phyloP scores from a whole-genome alignment of 495 filamentous ascomycete species.

The Amniculicola lignicola region DNA sequence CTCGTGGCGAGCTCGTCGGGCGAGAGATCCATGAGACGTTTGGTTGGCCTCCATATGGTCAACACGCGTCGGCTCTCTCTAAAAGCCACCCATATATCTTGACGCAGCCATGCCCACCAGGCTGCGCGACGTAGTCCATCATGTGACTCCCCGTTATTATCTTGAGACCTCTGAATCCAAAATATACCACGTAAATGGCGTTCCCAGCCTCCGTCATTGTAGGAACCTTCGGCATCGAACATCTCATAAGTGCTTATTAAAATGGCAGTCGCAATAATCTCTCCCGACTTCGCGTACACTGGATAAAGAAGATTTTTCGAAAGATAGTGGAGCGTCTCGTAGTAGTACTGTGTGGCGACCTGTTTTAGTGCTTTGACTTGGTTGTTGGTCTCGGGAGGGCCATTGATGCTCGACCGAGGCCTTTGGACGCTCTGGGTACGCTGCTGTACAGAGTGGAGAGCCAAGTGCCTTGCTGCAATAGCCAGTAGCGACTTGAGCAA shows the following conservation, averaged over 20 bases:
- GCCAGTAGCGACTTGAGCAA: slow-evolving; percentile 17
- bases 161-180: slow-evolving; percentile 44
- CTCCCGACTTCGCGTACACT: slow-evolving; percentile 38
- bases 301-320: slow-evolving; percentile 38
- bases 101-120: slow-evolving; percentile 45
- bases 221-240: slow-evolving; percentile 19
- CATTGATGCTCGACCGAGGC: neutral
- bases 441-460: slow-evolving; percentile 1
- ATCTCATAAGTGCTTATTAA: slow-evolving; percentile 42
- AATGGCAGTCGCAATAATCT: slow-evolving; percentile 40
- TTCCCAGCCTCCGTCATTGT: slow-evolving; percentile 38
- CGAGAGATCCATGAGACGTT: slow-evolving; percentile 15
- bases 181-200: slow-evolving; percentile 40
- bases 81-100: slow-evolving; percentile 41
- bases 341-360: slow-evolving; percentile 39
- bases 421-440: neutral
- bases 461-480: slow-evolving; percentile 18
- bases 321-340: slow-evolving; percentile 43
- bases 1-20: slow-evolving; percentile 16
- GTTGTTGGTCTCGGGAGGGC: neutral
- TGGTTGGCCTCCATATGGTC: slow-evolving; percentile 34
- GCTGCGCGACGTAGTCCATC: slow-evolving; percentile 39
- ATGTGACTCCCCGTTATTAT: slow-evolving; percentile 40
- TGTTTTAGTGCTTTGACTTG: neutral
- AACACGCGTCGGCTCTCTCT: slow-evolving; percentile 32